A percentile compares a stretch with the other conserved stretches of the same genome.
phyloP scores from a whole-genome alignment of 116 monocot genomes.

The Trichopus zeylanicus region DNA sequence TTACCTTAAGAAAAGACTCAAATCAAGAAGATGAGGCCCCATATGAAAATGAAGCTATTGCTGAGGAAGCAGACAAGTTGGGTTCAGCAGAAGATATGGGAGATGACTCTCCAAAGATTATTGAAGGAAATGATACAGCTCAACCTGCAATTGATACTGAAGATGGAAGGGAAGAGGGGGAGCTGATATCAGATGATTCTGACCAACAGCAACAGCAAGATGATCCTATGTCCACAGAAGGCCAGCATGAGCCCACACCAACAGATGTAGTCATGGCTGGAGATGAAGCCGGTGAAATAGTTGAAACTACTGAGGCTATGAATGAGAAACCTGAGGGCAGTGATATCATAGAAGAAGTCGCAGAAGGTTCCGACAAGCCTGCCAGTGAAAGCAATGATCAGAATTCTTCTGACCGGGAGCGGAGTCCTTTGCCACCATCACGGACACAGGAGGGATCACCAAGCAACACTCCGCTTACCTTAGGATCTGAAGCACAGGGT shows the following conservation, averaged over 20 bases:
- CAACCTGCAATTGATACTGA: conserved; percentile 32
- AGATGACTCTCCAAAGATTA: conserved; percentile 24
- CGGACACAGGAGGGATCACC: conserved; percentile 15
- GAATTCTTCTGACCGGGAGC: conserved; percentile 14
- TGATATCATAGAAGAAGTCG: conserved; percentile 33
- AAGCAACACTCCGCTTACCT: neutral
- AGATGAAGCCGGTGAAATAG: conserved; percentile 29
- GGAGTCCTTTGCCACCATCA: conserved; percentile 15
- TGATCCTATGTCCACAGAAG: conserved; percentile 15
- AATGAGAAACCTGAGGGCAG: conserved; percentile 23
- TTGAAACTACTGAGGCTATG: conserved; percentile 14
- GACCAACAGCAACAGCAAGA: conserved; percentile 29
- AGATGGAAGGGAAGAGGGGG: conserved; percentile 77
- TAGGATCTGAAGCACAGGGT: neutral
- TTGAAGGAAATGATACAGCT: conserved; percentile 23
- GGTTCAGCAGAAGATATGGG: conserved; percentile 10
- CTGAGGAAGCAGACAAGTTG: conserved; percentile 29
- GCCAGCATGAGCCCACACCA: conserved; percentile 15
- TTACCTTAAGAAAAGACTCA: too few relatives aligned
- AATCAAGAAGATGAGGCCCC: conserved; percentile 33
- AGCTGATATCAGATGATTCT: conserved; percentile 45
- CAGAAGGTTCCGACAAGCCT: conserved; percentile 17
- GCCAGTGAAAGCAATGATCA: conserved; percentile 12
- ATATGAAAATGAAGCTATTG: conserved; percentile 29
- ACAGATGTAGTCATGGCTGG: conserved; percentile 18